Evolutionary conservation across 1,139 yeast genomes (phyloP), one percentile per base, ranked within the genome.

Genomic region (Wickerhamomyces sp.): DNA sequence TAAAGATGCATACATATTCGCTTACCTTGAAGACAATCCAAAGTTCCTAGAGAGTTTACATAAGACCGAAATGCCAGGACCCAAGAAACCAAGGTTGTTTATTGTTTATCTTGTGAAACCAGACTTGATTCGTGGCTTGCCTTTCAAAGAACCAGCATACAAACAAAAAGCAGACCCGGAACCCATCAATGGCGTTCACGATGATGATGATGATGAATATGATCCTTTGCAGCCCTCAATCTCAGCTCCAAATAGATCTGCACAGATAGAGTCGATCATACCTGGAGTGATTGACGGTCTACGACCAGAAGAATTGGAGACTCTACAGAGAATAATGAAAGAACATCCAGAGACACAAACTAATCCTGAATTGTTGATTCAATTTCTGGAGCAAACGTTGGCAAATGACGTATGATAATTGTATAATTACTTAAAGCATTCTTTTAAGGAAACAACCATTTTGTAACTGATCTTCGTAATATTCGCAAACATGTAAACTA

Each of bases 1-100:
- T 23, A 82, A 81, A 51, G 93, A 83, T 53, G 68, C 79, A 3
- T 84, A 83, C 55, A 45, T 84, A 31, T 55, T 81, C 23, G 69
- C 85, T 2, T 41, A 49, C 8, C 37, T 51, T 5, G 37, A 52
- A 14, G 43, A 48, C 4, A 31, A 52, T 16, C 66, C 68, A 6
- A 45, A 36, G n/a, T 49, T 46, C 39, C 18, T 49, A 15, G 23
- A 31, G 14, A 23, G 11, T 18, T 37, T 34, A 28, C 19, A 16
- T n/a, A 24, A 27, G 21, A 23, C 43, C n/a, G 44, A 44, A 7
- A 10, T 31, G 23, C 31, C 39, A 39, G 30, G 40, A 26, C 38
- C 27, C 12, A 44, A 28, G n/a, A 54, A 49, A 31, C 55, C 49
- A 17, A 70, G 72, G 10, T 51, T 74, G 33, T 69, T 62, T 49